phyloP scores from a whole-genome alignment of 345 rosid genomes.

The Carallia brachiata region DNA sequence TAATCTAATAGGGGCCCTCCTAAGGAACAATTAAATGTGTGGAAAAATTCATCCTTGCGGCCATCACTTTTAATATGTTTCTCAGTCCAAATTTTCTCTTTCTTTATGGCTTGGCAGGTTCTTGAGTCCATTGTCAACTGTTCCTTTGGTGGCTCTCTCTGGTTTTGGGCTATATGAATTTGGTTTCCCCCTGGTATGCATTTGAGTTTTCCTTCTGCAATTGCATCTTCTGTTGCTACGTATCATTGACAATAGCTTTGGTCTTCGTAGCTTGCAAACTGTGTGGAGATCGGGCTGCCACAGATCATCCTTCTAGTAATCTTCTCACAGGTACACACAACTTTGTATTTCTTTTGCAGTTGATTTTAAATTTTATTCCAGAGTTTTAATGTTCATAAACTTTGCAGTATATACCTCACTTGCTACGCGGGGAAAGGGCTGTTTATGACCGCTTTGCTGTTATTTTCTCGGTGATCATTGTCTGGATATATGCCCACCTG shows the following conservation, averaged over 20 bases:
- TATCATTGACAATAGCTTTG: slow-evolving; percentile 12
- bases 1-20: too few relatives aligned
- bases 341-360: background rate
- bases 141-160: slow-evolving; percentile 80
- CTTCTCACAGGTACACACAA: slow-evolving; percentile 70
- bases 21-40: too few relatives aligned
- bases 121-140: slow-evolving; percentile 85
- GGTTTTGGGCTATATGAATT: slow-evolving; percentile 93
- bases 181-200: slow-evolving; percentile 84
- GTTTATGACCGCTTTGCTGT: slow-evolving; percentile 84
- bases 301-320: slow-evolving; percentile 69
- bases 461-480: slow-evolving; percentile 75
- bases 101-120: slow-evolving; percentile 41
- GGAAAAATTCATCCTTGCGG: background rate
- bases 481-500: slow-evolving; percentile 91
- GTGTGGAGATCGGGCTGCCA: slow-evolving; percentile 92
- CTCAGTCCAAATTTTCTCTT: background rate
- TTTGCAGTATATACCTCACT: slow-evolving; percentile 77
- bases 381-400: slow-evolving; percentile 3
- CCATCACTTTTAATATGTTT: background rate
- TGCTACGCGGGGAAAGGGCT: slow-evolving; percentile 54
- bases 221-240: slow-evolving; percentile 5
- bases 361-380: background rate
- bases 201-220: background rate
- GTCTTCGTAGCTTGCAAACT: slow-evolving; percentile 67